phyloP scores from a whole-genome alignment of 306 rosid genomes.

The Vigna hirtella region DNA sequence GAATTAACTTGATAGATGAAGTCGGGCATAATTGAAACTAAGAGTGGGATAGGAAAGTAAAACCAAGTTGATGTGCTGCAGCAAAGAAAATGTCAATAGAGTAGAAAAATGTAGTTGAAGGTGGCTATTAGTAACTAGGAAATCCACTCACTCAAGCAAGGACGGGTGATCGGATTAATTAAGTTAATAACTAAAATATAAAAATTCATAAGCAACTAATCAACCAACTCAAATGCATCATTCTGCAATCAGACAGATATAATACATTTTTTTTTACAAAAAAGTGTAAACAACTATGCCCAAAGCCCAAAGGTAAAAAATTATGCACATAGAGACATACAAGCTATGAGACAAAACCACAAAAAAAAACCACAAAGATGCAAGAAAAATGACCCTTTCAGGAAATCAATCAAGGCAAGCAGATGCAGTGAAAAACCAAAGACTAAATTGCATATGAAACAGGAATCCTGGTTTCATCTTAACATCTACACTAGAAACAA shows the following conservation, averaged over 20 bases:
- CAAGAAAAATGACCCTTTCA: not conserved
- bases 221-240: constrained; percentile 5
- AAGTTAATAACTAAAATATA: not conserved
- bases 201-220: not conserved
- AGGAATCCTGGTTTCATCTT: not conserved
- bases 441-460: not conserved
- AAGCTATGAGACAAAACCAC: constrained; percentile 15
- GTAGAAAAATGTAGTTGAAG: constrained; percentile 25
- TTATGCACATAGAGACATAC: not conserved
- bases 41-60: constrained; percentile 9
- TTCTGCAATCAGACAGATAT: constrained; percentile 1
- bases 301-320: constrained; percentile 14
- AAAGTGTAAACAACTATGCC: not conserved
- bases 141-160: constrained; percentile 26
- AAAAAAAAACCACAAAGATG: constrained; percentile 1
- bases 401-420: not conserved
- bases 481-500: not conserved
- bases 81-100: not conserved
- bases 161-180: not conserved
- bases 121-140: constrained; percentile 5
- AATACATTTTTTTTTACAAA: not conserved
- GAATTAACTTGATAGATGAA: not conserved
- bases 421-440: not conserved
- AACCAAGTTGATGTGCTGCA: constrained; percentile 17
- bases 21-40: constrained; percentile 14